Evolutionary conservation across 2,329 filamentous ascomycete species (phyloP).

Genomic region (Lasiodiplodia citricola): DNA sequence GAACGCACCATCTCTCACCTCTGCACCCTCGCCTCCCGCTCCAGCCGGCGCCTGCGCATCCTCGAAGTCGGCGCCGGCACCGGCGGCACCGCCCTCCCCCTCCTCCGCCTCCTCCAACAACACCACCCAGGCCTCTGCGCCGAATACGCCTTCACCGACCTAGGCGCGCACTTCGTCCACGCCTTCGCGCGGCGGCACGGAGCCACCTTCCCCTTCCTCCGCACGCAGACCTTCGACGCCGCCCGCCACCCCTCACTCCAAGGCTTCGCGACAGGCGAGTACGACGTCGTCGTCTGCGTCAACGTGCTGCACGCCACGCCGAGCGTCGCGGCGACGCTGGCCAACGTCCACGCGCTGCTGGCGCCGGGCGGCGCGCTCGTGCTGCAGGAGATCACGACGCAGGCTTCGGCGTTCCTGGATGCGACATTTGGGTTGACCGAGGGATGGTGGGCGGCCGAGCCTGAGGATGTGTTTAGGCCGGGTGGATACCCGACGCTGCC

Average conservation of each 20-base stretch:
- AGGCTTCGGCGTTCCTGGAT: not conserved
- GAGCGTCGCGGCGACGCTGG: conserved; percentile 26
- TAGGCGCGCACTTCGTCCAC: conserved; percentile 35
- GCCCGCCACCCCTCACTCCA: conserved; percentile 15
- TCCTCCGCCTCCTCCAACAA: not conserved
- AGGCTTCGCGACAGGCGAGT: conserved; percentile 21
- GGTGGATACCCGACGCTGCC: too few relatives aligned
- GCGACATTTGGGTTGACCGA: not conserved
- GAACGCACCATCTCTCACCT: too few relatives aligned
- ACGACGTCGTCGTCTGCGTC: conserved; percentile 25
- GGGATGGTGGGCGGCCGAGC: not conserved
- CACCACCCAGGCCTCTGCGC: conserved; percentile 19
- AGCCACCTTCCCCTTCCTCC: conserved; percentile 30
- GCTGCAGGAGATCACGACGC: conserved; percentile 46
- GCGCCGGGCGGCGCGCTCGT: conserved; percentile 54
- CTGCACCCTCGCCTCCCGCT: not conserved
- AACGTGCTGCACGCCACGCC: conserved; percentile 29
- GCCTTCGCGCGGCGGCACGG: conserved; percentile 1
- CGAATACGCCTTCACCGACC: conserved; percentile 34
- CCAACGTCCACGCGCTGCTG: conserved; percentile 30
- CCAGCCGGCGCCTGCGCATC: conserved; percentile 26
- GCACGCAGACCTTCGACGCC: conserved; percentile 16
- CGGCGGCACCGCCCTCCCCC: conserved; percentile 25
- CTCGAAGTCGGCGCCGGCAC: conserved; percentile 30
- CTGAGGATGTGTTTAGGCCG: too few relatives aligned